phyloP scores from a whole-genome alignment of 228 moss, liverwort and hornwort genomes.

The Sphagnum magellanicum region DNA sequence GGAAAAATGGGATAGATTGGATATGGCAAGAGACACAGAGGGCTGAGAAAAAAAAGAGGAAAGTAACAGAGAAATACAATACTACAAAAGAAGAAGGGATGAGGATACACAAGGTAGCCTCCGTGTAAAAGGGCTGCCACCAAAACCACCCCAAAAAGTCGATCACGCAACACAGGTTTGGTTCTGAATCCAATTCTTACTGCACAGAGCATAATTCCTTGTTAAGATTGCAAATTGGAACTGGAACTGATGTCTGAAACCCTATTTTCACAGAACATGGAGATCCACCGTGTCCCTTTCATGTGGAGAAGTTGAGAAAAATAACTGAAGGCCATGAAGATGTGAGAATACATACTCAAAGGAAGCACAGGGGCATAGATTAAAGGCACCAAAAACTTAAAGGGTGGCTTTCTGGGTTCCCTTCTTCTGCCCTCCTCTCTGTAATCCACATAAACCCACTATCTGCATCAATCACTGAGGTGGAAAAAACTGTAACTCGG shows the following conservation, averaged over 20 bases:
- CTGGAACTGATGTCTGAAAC: not conserved
- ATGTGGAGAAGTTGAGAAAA: not conserved
- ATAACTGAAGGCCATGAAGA: not conserved
- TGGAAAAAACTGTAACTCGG: no score
- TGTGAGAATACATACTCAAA: conserved; percentile 48
- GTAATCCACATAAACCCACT: conserved; percentile 7
- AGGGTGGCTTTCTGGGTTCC: conserved; percentile 76
- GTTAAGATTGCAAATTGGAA: not conserved
- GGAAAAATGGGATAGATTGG: not conserved
- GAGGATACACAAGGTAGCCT: conserved; percentile 99
- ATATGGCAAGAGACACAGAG: not conserved
- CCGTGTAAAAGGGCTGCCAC: conserved; percentile 87
- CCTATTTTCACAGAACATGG: not conserved
- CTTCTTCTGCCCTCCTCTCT: conserved; percentile 62
- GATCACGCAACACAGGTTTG: conserved; percentile 81
- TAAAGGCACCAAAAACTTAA: conserved; percentile 90
- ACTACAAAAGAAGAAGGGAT: not conserved
- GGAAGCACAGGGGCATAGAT: conserved; percentile 91
- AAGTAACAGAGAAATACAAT: not conserved
- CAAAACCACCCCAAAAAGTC: conserved; percentile 79
- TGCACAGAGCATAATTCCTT: conserved; percentile 24
- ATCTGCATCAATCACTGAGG: no score
- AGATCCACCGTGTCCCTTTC: not conserved
- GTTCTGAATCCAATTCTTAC: conserved; percentile 86
- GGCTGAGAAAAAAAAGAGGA: not conserved